Base-by-base conservation (phyloP, 352 stramenopile species). In the Phytophthora megakarya region DNA sequence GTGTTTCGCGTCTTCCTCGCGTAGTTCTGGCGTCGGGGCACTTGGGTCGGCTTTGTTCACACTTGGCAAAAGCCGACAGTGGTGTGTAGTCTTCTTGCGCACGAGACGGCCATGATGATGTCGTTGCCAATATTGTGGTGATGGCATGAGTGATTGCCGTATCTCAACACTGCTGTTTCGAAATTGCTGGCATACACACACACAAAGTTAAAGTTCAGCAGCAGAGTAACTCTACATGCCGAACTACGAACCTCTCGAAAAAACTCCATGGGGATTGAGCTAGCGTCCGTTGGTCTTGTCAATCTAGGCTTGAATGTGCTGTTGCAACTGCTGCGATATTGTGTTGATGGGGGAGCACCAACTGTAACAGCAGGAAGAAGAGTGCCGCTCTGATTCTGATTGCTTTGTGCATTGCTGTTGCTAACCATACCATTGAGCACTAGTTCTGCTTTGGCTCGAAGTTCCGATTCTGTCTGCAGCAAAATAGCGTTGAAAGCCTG, bases 391-490 rank as follows among this genome's bases (percentile, higher is more conserved):
- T 56, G 51, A 51, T 21, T 61, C 26, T 67, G 67, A 38, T 67
- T 67, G 45, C 19, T 67, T 37, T 58, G 67, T 18, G 25, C 43
- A 38, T 59, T 70, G 32, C 76, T 86, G 37, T 66, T 81, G 32
- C 74, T 83, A 6, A 92, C 75, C 57, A 92, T 70, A 19, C 82
- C 85, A 50, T 82, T 79, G 7, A 93, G 73, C 30, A 95, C 82
- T 22, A 95, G 72, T 53, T 95, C 84, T 16, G 83, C 86, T 72
- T 94, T 95, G n/a, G 73, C 58, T n/a, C 78, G 75, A 56, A 95
- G 68, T 42, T 95, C 86, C 9, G 61, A 25, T 50, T 95, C 86
- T 0, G 86, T 86, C 21, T 75, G 73, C 59, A 92, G 68, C 23
- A 95, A 51, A 33, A 95, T 92, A 42, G 85, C 80, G 25, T 91